These are phyloP conservation scores for Hyaloperonospora arabidopsidis DNA, from an alignment of 352 stramenopile genomes.

Conservation along the genomic window DNA sequence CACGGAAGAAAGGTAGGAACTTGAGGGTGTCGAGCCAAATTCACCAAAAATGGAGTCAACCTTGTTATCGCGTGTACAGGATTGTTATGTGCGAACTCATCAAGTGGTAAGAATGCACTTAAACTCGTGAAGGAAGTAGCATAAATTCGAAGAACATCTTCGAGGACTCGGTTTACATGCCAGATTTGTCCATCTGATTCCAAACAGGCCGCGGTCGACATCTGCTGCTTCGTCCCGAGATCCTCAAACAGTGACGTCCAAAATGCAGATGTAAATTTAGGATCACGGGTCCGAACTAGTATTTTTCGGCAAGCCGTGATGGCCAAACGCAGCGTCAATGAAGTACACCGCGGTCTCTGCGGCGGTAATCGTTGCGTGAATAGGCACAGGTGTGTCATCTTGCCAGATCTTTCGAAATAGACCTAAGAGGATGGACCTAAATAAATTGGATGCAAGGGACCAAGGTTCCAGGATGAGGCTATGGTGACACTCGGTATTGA, in stretches of 20 bases:
- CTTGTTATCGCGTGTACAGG: neutral
- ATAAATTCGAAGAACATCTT: neutral
- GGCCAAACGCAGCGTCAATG: neutral
- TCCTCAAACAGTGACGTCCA: conserved; percentile 1
- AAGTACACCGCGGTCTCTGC: neutral
- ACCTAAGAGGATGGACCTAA: too few relatives aligned
- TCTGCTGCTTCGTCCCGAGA: neutral
- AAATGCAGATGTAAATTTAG: neutral
- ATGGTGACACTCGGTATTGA: too few relatives aligned
- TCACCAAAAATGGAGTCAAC: neutral
- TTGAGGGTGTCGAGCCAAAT: neutral
- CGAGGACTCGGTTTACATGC: neutral
- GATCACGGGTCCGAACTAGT: neutral
- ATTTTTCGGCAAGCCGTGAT: neutral
- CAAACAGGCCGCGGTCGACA: conserved; percentile 2
- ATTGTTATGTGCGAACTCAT: neutral
- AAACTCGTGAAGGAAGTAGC: neutral
- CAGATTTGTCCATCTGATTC: conserved; percentile 6
- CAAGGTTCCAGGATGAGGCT: too few relatives aligned
- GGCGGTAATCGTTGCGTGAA: neutral
- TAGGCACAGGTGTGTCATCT: neutral
- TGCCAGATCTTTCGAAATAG: neutral
- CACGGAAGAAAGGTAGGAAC: neutral
- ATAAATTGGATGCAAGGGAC: too few relatives aligned
- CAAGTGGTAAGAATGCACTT: neutral